phyloP scores from a whole-genome alignment of 2,329 filamentous ascomycete genomes.

The Aspergillus clavatus region DNA sequence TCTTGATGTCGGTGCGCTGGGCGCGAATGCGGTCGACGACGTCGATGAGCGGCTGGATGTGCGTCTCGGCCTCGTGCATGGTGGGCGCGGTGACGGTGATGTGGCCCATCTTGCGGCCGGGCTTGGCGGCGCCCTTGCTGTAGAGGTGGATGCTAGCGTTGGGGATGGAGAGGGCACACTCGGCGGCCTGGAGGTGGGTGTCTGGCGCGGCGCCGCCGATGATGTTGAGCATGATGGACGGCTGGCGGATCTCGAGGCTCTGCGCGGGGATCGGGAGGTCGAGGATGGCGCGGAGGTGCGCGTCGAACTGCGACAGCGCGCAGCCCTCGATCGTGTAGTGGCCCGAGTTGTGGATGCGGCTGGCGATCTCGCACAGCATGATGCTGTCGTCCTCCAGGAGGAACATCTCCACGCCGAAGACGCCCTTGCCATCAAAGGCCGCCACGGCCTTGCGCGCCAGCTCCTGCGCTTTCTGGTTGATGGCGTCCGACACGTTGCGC shows the following conservation, averaged over 20 bases:
- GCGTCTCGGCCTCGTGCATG: conserved; percentile 62
- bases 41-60: conserved; percentile 66
- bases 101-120: conserved; percentile 91
- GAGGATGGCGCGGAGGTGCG: conserved; percentile 80
- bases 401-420: conserved; percentile 97
- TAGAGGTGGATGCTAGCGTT: conserved; percentile 76
- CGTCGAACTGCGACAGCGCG: conserved; percentile 83
- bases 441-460: conserved; percentile 75
- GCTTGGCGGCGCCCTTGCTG: conserved; percentile 78
- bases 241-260: conserved; percentile 43
- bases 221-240: conserved; percentile 53
- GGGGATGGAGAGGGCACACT: conserved; percentile 53
- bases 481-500: conserved; percentile 58
- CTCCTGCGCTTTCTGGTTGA: conserved; percentile 63
- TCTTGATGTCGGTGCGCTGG: conserved; percentile 42
- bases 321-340: conserved; percentile 95
- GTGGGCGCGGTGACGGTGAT: conserved; percentile 72
- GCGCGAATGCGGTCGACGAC: conserved; percentile 74
- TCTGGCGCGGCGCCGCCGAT: conserved; percentile 55
- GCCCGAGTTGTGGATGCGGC: conserved; percentile 82
- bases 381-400: conserved; percentile 67
- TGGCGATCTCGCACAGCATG: conserved; percentile 81
- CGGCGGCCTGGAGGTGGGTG: conserved; percentile 57
- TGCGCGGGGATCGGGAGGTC: conserved; percentile 57
- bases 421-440: conserved; percentile 79